phyloP scores from a whole-genome alignment of 2,329 filamentous ascomycete genomes.

The Periconia sp. region DNA sequence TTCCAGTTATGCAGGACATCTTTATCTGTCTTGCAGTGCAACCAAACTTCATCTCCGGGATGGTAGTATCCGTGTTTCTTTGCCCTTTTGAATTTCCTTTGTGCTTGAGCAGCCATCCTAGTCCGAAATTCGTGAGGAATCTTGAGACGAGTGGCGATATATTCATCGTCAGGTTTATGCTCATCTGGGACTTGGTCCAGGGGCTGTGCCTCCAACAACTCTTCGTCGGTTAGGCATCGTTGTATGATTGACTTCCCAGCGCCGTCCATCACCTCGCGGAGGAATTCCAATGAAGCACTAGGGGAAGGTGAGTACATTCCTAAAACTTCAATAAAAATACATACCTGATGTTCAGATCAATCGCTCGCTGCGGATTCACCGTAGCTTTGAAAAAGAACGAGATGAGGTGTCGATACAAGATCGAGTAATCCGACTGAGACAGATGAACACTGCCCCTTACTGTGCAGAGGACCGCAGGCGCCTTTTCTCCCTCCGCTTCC shows the following conservation, averaged over 20 bases:
- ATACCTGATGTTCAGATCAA: conserved; percentile 61
- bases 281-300: conserved; percentile 63
- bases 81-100: conserved; percentile 40
- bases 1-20: conserved; percentile 30
- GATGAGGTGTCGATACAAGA: conserved; percentile 63
- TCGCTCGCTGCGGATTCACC: conserved; percentile 63
- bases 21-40: conserved; percentile 48
- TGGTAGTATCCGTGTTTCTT: conserved; percentile 41
- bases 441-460: conserved; percentile 65
- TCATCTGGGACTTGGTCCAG: conserved; percentile 54
- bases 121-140: conserved; percentile 61
- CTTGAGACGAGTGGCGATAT: conserved; percentile 58
- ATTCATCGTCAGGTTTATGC: conserved; percentile 60
- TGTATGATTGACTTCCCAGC: conserved; percentile 49
- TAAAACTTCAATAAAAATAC: neutral
- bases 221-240: conserved; percentile 56
- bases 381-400: conserved; percentile 63
- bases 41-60: conserved; percentile 56
- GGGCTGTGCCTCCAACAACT: conserved; percentile 50
- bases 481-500: conserved; percentile 55
- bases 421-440: conserved; percentile 66
- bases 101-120: conserved; percentile 50
- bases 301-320: neutral
- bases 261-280: conserved; percentile 53
- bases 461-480: conserved; percentile 50